Evolutionary conservation across 169 alveolate species (phyloP).

Genomic region (Plasmodium blacklocki): DNA sequence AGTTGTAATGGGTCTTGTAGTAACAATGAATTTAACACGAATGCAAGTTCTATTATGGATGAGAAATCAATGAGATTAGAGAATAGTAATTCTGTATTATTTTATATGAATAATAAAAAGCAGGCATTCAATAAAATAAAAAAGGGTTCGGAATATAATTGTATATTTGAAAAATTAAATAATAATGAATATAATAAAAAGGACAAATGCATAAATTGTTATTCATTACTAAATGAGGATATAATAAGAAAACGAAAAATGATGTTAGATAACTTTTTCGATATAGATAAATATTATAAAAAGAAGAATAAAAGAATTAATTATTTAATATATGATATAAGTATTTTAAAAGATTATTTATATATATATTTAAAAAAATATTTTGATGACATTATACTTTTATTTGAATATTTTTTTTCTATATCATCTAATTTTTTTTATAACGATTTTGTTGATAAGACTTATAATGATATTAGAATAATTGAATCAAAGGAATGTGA

Average conservation of each 20-base stretch:
- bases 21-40: not conserved
- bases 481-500: not conserved
- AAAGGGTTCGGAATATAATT: not conserved
- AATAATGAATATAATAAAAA: not conserved
- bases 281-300: constrained; percentile 43
- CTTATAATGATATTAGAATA: not conserved
- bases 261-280: not conserved
- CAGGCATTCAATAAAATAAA: not conserved
- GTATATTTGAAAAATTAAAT: not conserved
- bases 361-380: constrained; percentile 48
- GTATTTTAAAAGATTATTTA: constrained; percentile 68
- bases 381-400: constrained; percentile 54
- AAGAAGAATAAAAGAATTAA: constrained; percentile 13
- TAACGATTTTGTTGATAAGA: not conserved
- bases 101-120: not conserved
- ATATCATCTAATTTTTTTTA: not conserved
- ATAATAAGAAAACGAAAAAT: constrained; percentile 25
- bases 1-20: not conserved
- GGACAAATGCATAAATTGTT: constrained; percentile 7
- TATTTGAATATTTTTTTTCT: constrained; percentile 52
- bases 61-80: not conserved
- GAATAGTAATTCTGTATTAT: not conserved
- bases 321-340: constrained; percentile 45
- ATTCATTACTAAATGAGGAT: not conserved
- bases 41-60: not conserved